These are phyloP conservation scores for Myochromella boudieri DNA, from an alignment of 768 basidiomycete genomes.

Conservation along the genomic window DNA sequence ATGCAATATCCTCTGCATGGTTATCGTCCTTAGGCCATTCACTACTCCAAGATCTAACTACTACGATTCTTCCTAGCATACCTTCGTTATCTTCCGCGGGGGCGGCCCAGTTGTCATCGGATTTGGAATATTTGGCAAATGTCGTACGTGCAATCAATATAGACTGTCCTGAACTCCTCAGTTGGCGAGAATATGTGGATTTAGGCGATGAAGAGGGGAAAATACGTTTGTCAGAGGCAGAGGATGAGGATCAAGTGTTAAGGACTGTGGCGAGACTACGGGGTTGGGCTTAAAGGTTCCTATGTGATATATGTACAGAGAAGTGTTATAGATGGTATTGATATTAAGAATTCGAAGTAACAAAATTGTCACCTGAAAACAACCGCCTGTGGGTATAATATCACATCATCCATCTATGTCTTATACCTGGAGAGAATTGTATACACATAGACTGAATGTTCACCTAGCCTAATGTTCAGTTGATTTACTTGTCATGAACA, in stretches of 20 bases:
- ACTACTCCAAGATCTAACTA: slow-evolving; percentile 72
- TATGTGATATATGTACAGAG: no score
- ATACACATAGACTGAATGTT: no score
- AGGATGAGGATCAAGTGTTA: slow-evolving; percentile 32
- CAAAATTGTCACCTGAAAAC: no score
- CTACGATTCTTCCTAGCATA: slow-evolving; percentile 70
- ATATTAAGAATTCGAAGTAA: no score
- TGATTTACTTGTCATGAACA: no score
- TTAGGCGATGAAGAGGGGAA: slow-evolving; percentile 54
- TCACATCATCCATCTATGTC: no score
- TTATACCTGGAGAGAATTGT: no score
- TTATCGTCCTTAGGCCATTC: slow-evolving; percentile 85
- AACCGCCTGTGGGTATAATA: no score
- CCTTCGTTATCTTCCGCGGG: slow-evolving; percentile 61
- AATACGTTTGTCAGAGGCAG: slow-evolving; percentile 27
- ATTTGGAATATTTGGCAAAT: slow-evolving; percentile 87
- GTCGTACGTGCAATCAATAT: slow-evolving; percentile 91
- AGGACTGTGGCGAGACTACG: slow-evolving; percentile 31
- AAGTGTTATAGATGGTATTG: slow-evolving; percentile 6
- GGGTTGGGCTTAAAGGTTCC: no score
- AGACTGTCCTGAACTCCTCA: slow-evolving; percentile 75
- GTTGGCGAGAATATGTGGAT: slow-evolving; percentile 74
- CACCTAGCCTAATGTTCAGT: no score
- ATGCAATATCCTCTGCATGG: slow-evolving; percentile 88
- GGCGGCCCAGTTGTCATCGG: slow-evolving; percentile 80